These are phyloP conservation scores for Starmerella roubikii DNA, from an alignment of 805 yeast genomes.

Conservation along the genomic window DNA sequence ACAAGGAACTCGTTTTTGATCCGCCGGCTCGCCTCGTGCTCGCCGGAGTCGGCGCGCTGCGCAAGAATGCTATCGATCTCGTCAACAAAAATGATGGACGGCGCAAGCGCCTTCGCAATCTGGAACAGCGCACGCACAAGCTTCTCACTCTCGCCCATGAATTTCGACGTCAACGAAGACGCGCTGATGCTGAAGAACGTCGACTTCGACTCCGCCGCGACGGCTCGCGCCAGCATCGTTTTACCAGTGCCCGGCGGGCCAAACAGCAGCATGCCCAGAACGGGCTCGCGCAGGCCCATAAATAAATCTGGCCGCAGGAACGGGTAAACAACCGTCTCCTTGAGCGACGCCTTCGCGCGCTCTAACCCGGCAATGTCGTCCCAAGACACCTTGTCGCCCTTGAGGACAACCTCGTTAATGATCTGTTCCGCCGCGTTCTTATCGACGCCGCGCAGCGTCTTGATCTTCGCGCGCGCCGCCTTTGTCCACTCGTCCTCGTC, in stretches of 20 bases:
- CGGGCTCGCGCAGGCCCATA: conserved; percentile 83
- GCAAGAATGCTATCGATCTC: conserved; percentile 88
- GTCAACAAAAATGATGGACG: conserved; percentile 88
- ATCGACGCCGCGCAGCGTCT: conserved; percentile 52
- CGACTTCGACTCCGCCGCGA: conserved; percentile 86
- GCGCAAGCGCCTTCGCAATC: conserved; percentile 73
- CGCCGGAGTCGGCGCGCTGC: conserved; percentile 60
- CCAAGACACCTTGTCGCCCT: conserved; percentile 89
- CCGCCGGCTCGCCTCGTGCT: conserved; percentile 77
- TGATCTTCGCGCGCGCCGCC: conserved; percentile 24
- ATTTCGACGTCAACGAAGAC: conserved; percentile 71
- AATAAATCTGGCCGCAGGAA: conserved; percentile 87
- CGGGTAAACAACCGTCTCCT: conserved; percentile 93
- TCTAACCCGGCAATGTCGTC: conserved; percentile 89
- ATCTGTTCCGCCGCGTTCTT: conserved; percentile 67
- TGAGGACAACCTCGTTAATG: conserved; percentile 72
- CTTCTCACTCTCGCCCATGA: conserved; percentile 84
- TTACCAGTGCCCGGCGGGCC: conserved; percentile 99
- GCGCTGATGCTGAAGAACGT: conserved; percentile 88
- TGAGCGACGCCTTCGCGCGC: conserved; percentile 73
- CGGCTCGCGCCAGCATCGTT: conserved; percentile 93
- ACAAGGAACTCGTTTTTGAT: conserved; percentile 86
- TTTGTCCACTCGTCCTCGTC: conserved; percentile 25
- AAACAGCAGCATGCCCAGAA: conserved; percentile 86
- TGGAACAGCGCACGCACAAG: conserved; percentile 77